These are phyloP conservation scores for Cercospora sp. DNA, from an alignment of 2,329 filamentous ascomycete genomes.

Conservation along the genomic window DNA sequence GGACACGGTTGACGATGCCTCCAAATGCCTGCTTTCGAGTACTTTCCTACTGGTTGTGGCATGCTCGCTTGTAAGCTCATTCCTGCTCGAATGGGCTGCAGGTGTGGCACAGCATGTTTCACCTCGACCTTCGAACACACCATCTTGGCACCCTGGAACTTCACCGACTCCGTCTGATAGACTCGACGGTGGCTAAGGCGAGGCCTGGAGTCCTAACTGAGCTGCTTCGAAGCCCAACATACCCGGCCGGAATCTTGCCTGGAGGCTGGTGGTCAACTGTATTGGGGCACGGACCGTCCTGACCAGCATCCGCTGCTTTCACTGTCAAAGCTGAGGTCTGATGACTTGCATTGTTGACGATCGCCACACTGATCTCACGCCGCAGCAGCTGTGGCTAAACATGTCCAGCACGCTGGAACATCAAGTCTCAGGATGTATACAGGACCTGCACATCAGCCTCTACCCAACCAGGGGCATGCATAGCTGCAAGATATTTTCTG, in stretches of 20 bases:
- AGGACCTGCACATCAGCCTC: not conserved
- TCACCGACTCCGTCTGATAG: not conserved
- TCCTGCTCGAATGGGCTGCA: not conserved
- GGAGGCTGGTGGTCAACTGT: not conserved
- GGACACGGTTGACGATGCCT: not conserved
- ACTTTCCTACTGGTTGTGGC: not conserved
- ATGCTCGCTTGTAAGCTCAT: not conserved
- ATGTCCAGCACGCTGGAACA: not conserved
- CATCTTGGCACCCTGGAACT: not conserved
- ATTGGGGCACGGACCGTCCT: not conserved
- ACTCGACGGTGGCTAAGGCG: not conserved
- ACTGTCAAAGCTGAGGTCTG: not conserved
- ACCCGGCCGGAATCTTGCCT: not conserved
- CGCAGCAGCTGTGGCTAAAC: not conserved
- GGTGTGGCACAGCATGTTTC: conserved; percentile 8
- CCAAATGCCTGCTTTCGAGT: not conserved
- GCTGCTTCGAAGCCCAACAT: not conserved
- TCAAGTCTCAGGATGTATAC: not conserved
- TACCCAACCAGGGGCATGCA: not conserved
- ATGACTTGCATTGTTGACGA: not conserved
- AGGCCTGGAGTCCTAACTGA: not conserved
- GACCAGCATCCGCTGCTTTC: not conserved
- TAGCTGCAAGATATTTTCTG: not conserved
- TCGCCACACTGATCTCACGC: not conserved
- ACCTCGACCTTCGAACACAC: not conserved